Base-by-base conservation (phyloP, 2,329 filamentous ascomycete species). In the Simplicillium sp. region DNA sequence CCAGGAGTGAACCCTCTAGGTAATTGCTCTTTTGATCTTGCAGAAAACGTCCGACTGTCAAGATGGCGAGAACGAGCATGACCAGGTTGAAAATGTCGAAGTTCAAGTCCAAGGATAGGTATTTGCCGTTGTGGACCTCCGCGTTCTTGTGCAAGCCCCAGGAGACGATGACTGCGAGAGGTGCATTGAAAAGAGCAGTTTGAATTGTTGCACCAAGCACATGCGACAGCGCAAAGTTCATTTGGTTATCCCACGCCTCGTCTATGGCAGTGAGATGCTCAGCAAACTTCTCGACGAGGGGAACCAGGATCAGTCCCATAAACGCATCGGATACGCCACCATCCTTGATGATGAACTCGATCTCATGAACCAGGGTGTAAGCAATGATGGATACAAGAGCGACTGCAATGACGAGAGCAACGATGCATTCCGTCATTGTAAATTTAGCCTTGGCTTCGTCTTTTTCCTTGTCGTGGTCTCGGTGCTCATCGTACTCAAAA, bases 21-120 rank as follows among this genome's bases (percentile, higher is more conserved):
- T 94, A 96, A 56, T 95, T 94, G 46, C 80, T 87, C 69, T 92
- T 90, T 49, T 86, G 80, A 56, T 96, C 89, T 38, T 87, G 73
- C 41, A 96, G 64, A 62, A 95, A 94, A 46, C 87, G 86, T 1
- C 88, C 87, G 31, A 94, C 85, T 0, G 88, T 87, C 34, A 96
- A 68, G 51, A 95, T 90, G 20, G 86, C 78, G 17, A 96, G 71
- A 42, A 96, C 78, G 8, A 96, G 68, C 47, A 94, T 73, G 42
- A 84, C 75, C 15, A 94, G 74, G 64, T 94, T 87, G 67, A 95
- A 95, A 12, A 88, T 71, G 51, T 92, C 84, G 57, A 95, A 95
- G 56, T 87, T 82, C 39, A 95, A 69, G 47, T 84, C 80, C 75
- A 96, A 86, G 6, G 20, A 25, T 9, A 6, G 20, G 20, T 25